Evolutionary conservation across 1,284 basidiomycete genomes (phyloP), one percentile per base, ranked within the genome.

Genomic region (Ustilago cynodontis): DNA sequence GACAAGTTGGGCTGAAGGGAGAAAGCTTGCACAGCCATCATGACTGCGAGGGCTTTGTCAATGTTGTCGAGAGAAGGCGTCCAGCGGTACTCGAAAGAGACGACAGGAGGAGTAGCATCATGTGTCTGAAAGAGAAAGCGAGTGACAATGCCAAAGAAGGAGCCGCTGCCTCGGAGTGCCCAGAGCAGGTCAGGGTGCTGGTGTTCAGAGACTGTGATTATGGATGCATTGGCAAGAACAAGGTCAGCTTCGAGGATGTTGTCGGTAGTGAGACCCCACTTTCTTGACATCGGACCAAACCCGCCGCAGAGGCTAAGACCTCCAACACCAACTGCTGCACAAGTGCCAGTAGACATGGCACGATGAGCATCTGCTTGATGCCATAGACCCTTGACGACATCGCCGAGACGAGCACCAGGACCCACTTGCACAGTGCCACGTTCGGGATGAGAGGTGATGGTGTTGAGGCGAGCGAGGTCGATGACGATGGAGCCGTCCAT

Each of bases 71-170:
- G 20, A 11, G 72, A 77, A 7, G 67, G 69, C 0, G 62, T 59
- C 82, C 82, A 83, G 16, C 60, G 59, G 53, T 73, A 78, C 22
- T 80, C 70, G 58, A 82, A 65, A 20, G 71, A 83, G 20, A 64
- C 55, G 43, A 59, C 53, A 13, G 72, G 78, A 9, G 45, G 14
- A 28, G 52, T 52, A 1, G 73, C 81, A 82, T 87, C 65, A 74
- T 79, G 56, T 2, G 79, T 72, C 13, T 51, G 56, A 49, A 85
- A 84, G 24, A 67, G 60, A 43, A 84, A 68, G 24, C 78, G 65
- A 18, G 86, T 86, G 39, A 86, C 78, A 65, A 87, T 81, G 56
- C 79, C 86, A 59, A 83, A 86, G 54, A 79, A 82, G n/a, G 81
- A 72, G 3, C 85, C 86, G 31, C 82, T 80, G 5, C 86, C 86